phyloP scores from a whole-genome alignment of 2,329 filamentous ascomycete species.

The Hypoxylon sp. region DNA sequence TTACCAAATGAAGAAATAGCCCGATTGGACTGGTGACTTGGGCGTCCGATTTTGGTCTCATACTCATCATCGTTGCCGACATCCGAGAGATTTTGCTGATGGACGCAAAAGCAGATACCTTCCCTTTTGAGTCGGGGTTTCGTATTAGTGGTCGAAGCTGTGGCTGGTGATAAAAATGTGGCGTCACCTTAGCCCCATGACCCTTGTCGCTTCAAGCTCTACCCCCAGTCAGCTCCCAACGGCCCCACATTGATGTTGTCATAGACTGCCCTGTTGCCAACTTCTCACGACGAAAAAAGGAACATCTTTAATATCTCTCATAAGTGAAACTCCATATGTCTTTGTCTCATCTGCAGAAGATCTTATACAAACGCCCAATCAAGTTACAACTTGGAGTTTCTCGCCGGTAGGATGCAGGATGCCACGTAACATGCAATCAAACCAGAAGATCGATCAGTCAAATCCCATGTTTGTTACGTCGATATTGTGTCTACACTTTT shows the following conservation, averaged over 20 bases:
- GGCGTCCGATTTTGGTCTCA: slow-evolving; percentile 2
- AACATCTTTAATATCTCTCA: slow-evolving; percentile 10
- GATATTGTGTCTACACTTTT: slow-evolving; percentile 9
- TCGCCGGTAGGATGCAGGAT: not conserved
- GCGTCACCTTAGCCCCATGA: slow-evolving; percentile 41
- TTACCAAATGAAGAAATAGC: slow-evolving; percentile 19
- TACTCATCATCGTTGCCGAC: slow-evolving; percentile 27
- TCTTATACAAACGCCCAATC: slow-evolving; percentile 4
- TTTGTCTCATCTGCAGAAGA: slow-evolving; percentile 25
- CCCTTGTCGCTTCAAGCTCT: not conserved
- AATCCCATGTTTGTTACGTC: slow-evolving; percentile 26
- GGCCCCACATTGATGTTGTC: slow-evolving; percentile 46
- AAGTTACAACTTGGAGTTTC: not conserved
- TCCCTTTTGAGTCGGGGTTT: not conserved
- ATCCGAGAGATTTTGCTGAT: slow-evolving; percentile 30
- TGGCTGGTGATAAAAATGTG: slow-evolving; percentile 43
- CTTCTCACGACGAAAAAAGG: slow-evolving; percentile 29
- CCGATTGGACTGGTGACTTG: slow-evolving; percentile 8
- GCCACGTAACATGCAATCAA: slow-evolving; percentile 8
- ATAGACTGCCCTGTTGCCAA: slow-evolving; percentile 47
- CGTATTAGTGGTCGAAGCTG: slow-evolving; percentile 13
- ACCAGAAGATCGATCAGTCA: not conserved
- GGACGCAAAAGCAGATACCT: slow-evolving; percentile 6
- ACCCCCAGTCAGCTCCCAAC: not conserved
- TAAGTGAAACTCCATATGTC: slow-evolving; percentile 8